phyloP scores from a whole-genome alignment of 2,329 filamentous ascomycete genomes.

The Xylariaceae sp. region DNA sequence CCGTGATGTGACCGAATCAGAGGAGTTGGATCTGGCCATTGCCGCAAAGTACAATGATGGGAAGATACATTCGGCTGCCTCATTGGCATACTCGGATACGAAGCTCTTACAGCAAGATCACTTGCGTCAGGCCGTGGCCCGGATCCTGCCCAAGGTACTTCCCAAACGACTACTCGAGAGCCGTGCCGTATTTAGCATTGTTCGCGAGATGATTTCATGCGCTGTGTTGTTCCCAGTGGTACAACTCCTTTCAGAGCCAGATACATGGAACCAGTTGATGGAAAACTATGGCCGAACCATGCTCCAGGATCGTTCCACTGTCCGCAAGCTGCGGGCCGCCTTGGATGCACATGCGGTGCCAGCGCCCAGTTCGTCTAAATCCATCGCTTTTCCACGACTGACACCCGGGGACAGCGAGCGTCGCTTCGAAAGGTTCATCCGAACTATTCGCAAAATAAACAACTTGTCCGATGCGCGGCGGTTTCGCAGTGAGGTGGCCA shows the following conservation, averaged over 20 bases:
- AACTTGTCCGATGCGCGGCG: conserved; percentile 89
- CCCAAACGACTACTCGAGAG: conserved; percentile 71
- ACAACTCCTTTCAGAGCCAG: conserved; percentile 77
- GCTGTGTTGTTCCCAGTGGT: conserved; percentile 82
- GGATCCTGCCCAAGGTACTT: conserved; percentile 68
- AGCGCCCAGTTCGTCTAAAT: conserved; percentile 59
- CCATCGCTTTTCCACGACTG: conserved; percentile 73
- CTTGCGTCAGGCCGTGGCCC: conserved; percentile 66
- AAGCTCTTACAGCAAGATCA: conserved; percentile 86
- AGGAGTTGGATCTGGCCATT: conserved; percentile 91
- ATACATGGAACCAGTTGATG: conserved; percentile 96
- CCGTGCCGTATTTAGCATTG: conserved; percentile 70
- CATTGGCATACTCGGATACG: conserved; percentile 75
- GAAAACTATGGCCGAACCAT: conserved; percentile 81
- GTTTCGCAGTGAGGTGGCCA: conserved; percentile 86
- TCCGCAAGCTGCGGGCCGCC: conserved; percentile 83
- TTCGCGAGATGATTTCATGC: conserved; percentile 88
- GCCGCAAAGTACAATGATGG: conserved; percentile 90
- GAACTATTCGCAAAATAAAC: conserved; percentile 79
- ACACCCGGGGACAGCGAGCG: conserved; percentile 78
- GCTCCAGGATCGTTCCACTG: conserved; percentile 91
- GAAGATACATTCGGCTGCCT: conserved; percentile 79
- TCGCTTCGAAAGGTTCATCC: conserved; percentile 90
- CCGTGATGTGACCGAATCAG: conserved; percentile 86
- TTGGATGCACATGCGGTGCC: conserved; percentile 90